Base-by-base conservation (phyloP, 768 basidiomycete species). In the Goffeauzyma gilvescens region DNA sequence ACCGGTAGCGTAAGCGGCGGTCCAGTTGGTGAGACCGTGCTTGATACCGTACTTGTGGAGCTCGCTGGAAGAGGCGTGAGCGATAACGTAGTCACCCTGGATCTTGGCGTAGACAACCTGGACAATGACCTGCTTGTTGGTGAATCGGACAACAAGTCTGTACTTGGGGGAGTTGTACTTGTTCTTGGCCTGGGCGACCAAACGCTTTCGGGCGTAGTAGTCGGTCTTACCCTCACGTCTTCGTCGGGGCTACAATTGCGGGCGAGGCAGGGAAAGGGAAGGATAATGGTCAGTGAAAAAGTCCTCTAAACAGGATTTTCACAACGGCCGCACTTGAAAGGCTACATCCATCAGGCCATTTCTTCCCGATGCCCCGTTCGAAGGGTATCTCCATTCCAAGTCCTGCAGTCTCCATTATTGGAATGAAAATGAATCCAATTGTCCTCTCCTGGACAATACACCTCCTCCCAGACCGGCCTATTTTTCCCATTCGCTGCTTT, bases 141-240 rank as follows among this genome's bases (percentile, higher is more conserved):
- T 90, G 76, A 96, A 87, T 55, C 93, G 85, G 63, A 98, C 93
- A 50, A 96, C 93, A 38, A 96, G 78, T 34, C 60, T 49, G 62
- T 60, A 63, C 58, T 64, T 52, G 43, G 89, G 87, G 28, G 86
- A 84, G 57, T 90, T 90, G 71, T 93, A 96, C 73, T 96, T 96
- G 78, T 95, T 96, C 75, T 98, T 98, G 46, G 93, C 87, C 74
- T 98, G 93, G 46, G 83, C 77, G 52, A 96, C 77, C 42, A 98
- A 75, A 54, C 89, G 79, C 71, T 95, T 93, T 55, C 93, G 83
- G 51, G 93, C 93, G 58, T 96, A 95, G 75, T 96, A 98, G 64
- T 98, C 93, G 49, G 93, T 98, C 73, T 90, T 96, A 48, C 93
- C 93, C 71, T 98, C 93, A 65, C 87, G 78, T 54, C 93, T 73